A percentile compares a stretch with the other conserved stretches of the same genome.
Conservation (phyloP, 768 basidiomycete genomes). For the Suillus paluster region DNA sequence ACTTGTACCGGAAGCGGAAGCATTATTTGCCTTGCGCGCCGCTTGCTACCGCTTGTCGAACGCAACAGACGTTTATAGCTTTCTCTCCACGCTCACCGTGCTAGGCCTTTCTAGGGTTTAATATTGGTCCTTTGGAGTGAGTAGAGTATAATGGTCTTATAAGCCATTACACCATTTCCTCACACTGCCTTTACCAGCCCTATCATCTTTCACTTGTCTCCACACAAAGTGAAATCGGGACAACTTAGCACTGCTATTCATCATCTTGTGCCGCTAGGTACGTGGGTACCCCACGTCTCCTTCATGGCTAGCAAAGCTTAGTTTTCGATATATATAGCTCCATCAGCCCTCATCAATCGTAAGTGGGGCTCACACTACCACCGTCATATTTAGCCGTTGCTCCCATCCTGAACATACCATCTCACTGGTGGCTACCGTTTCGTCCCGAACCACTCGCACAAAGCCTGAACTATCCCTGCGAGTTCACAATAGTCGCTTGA, state of each 20-base stretch:
- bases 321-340: not conserved
- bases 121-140: not conserved
- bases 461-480: not conserved
- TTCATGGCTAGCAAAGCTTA: not conserved
- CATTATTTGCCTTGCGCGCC: not conserved
- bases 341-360: not conserved
- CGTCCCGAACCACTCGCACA: not conserved
- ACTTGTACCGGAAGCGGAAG: not conserved
- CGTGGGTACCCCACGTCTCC: not conserved
- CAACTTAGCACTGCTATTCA: not conserved
- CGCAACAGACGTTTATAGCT: conserved; percentile 3
- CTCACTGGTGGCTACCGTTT: not conserved
- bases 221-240: not conserved
- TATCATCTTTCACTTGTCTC: not conserved
- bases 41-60: not conserved
- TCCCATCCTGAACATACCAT: not conserved
- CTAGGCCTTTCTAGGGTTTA: not conserved
- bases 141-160: not conserved
- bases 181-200: not conserved
- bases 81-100: not conserved
- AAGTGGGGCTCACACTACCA: conserved; percentile 2
- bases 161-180: not conserved
- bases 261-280: not conserved
- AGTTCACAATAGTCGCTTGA: not conserved
- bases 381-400: not conserved